Evolutionary conservation across 768 basidiomycete genomes (phyloP), one percentile per base, ranked within the genome.

Genomic region (Filobasidium wieringae): DNA sequence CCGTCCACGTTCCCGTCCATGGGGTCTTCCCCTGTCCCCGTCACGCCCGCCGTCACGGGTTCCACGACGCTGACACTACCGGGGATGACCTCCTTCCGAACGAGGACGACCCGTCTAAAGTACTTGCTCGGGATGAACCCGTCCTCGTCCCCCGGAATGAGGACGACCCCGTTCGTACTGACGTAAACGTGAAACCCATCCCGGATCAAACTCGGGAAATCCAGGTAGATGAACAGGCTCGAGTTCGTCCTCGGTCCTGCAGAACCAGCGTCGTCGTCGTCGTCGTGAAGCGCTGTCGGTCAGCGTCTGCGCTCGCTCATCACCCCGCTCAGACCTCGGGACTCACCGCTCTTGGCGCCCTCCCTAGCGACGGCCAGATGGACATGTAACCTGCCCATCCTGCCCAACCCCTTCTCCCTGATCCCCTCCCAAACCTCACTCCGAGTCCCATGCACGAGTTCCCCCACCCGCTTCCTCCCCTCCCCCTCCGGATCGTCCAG

Each of bases 311-410:
- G n/a, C n/a, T n/a, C n/a, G n/a, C n/a, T n/a, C n/a, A n/a, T n/a
- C n/a, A n/a, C n/a, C n/a, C n/a, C n/a, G n/a, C n/a, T n/a, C n/a
- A n/a, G n/a, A n/a, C n/a, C n/a, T n/a, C n/a, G n/a, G 5, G 1
- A 65, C 82, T 26, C 57, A 88, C 90, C 88, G 63, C 87, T 90
- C 53, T 85, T 80, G 49, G 87, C 82, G 5, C 80, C 79, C 1
- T 69, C 51, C 14, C 82, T 75, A 33, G 86, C 84, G 69, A 90
- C 86, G 0, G 92, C 91, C 14, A 95, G 78, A 72, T 99, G 93
- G 36, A 97, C 86, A 67, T 96, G 91, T 67, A 91, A 93, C 26
- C 93, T 79, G 12, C 75, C 79, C 90, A 92, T 95, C 61, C 79
- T 83, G 0, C 85, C 88, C 17, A 95, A 72, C 0, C 91, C 90